Evolutionary conservation across 202 grass and related monocot genomes (phyloP).

Genomic region (Brachypodium distachyon): DNA sequence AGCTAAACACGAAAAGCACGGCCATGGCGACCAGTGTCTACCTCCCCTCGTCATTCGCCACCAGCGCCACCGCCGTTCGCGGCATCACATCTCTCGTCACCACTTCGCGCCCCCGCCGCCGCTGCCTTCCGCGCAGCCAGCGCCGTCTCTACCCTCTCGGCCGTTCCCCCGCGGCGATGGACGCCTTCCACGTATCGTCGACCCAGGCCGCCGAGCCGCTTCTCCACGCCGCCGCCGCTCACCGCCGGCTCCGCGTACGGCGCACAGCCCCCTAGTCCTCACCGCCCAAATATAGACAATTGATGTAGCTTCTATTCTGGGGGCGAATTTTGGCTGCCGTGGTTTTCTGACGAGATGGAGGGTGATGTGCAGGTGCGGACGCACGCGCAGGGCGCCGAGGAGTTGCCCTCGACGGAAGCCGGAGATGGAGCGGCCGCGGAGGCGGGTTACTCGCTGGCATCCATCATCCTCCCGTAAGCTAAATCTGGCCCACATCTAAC

Average conservation of each 20-base stretch:
- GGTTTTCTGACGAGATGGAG: slow-evolving; percentile 22
- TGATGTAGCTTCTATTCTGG: slow-evolving; percentile 21
- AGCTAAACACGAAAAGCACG: background rate
- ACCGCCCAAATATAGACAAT: slow-evolving; percentile 17
- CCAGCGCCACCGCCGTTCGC: background rate
- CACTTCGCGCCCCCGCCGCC: background rate
- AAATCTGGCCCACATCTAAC: background rate
- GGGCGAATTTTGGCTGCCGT: background rate
- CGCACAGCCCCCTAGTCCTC: background rate
- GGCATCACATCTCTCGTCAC: background rate
- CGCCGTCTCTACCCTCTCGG: background rate
- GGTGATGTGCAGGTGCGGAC: slow-evolving; percentile 46
- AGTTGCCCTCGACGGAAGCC: background rate
- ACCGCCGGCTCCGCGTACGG: slow-evolving; percentile 46
- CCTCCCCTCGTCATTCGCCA: background rate
- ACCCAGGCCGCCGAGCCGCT: slow-evolving; percentile 7
- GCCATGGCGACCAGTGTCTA: background rate
- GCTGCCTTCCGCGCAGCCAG: background rate
- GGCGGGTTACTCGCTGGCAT: slow-evolving; percentile 27
- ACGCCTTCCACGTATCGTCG: background rate
- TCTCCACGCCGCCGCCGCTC: slow-evolving; percentile 8
- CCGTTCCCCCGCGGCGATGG: background rate
- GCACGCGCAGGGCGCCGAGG: slow-evolving; percentile 31
- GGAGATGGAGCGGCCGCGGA: background rate
- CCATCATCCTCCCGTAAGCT: slow-evolving; percentile 56